Evolutionary conservation across 2,329 filamentous ascomycete species (phyloP), one percentile per base, ranked within the genome.

Genomic region (Fusarium austroafricanum): DNA sequence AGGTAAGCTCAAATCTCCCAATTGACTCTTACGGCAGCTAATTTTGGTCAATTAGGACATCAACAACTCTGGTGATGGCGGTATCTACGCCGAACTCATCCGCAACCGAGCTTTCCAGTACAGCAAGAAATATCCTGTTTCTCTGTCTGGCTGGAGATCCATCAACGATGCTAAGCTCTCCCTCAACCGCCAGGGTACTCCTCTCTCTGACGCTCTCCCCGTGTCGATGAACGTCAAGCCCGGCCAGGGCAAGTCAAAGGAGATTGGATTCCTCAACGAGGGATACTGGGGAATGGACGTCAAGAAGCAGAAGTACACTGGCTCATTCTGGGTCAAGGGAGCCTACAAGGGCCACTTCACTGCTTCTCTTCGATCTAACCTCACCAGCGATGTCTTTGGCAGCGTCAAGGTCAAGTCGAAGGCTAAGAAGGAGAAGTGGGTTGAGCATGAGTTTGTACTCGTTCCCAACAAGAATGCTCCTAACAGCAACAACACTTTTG

Each of bases 41-140:
- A 61, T 29, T 10, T 5, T 4, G 7, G 12, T 1, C 11, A 7
- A 18, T 20, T 15, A 87, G 85, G 86, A 88, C 54, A 90, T 90
- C 75, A 88, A 88, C 76, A 87, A 91, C 75, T 89, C 87, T 3
- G 90, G 90, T 4, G 90, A 93, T 73, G 90, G 90, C 21, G 90
- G 90, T 7, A 86, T 92, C 65, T 92, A 93, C 74, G 90, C 88
- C 47, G 90, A 93, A 73, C 77, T 93, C 56, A 86, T 93, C 57
- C 85, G 84, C 51, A 93, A 93, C 77, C 85, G 89, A 47, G 90
- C 89, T 12, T 92, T 93, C 72, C 90, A 93, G 76, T 80, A 79
- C 54, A 83, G 79, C 61, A 76, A 79, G 20, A 68, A 72, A 17
- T 83, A 76, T 61, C 81, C 81, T 5, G 76, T 79, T 38, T 80